phyloP scores from a whole-genome alignment of 441 rosid genomes.

The Adansonia grandidieri region DNA sequence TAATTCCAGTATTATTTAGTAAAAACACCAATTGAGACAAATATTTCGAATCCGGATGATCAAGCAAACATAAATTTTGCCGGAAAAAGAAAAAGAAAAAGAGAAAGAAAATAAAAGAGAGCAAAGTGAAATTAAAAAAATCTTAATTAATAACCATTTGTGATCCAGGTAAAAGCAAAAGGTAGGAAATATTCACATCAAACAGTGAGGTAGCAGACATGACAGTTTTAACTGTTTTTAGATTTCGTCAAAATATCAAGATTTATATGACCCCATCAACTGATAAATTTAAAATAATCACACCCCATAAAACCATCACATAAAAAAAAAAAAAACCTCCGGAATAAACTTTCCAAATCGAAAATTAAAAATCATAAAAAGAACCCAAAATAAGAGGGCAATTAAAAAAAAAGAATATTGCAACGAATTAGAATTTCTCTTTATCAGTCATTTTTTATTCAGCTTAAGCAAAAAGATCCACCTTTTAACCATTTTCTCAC shows the following conservation, averaged over 20 bases:
- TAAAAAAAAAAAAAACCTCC: background rate
- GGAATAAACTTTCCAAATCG: background rate
- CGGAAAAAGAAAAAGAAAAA: background rate
- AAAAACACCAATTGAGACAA: background rate
- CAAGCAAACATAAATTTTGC: background rate
- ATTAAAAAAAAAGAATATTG: background rate
- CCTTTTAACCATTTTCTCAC: conserved; percentile 13
- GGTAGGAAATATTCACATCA: conserved; percentile 11
- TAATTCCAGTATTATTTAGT: background rate
- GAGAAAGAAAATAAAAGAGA: too few species aligned
- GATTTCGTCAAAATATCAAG: background rate
- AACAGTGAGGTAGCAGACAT: conserved; percentile 16
- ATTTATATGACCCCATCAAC: conserved; percentile 6
- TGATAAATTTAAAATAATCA: background rate
- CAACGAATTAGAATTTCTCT: background rate
- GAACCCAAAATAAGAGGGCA: background rate
- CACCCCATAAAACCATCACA: background rate
- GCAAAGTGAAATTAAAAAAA: background rate
- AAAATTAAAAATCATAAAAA: background rate
- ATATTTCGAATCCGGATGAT: background rate
- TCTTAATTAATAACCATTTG: background rate
- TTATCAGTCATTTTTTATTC: background rate
- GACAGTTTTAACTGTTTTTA: background rate
- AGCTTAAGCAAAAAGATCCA: background rate
- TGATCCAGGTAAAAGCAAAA: background rate